Evolutionary conservation across 768 basidiomycete species (phyloP).

Genomic region (Clathrus columnatus): DNA sequence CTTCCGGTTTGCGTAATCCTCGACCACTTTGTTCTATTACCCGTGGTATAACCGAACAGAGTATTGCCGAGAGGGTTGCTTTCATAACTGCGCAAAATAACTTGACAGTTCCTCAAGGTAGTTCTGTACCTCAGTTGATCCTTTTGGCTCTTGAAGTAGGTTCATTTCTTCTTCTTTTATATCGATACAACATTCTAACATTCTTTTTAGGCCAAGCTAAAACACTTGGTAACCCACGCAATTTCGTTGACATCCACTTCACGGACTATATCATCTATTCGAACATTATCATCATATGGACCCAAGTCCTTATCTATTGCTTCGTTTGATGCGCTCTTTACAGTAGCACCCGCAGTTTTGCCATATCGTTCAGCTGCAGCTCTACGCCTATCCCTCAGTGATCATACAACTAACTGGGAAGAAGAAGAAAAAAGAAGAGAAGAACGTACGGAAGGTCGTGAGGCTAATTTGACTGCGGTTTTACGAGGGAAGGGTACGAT

Average conservation of each 20-base stretch:
- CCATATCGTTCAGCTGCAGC: conserved; percentile 74
- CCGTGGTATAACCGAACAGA: conserved; percentile 63
- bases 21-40: conserved; percentile 69
- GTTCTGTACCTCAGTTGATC: conserved; percentile 58
- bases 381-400: conserved; percentile 54
- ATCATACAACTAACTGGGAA: conserved; percentile 29
- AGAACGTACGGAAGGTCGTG: conserved; percentile 2
- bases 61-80: conserved; percentile 71
- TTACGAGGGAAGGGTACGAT: conserved; percentile 1
- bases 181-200: neutral
- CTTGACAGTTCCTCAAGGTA: conserved; percentile 44
- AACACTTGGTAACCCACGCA: conserved; percentile 75
- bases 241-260: conserved; percentile 69
- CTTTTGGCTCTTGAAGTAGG: conserved; percentile 70
- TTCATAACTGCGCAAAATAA: conserved; percentile 76
- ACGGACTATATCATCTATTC: conserved; percentile 68
- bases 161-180: neutral
- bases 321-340: conserved; percentile 72
- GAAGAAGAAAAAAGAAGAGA: conserved; percentile 2
- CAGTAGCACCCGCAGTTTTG: conserved; percentile 65
- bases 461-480: neutral
- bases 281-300: conserved; percentile 38
- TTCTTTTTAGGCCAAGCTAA: conserved; percentile 60
- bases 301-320: conserved; percentile 49
- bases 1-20: conserved; percentile 61